Percentiles rank a stretch among this genome's conserved stretches.
phyloP scores from a whole-genome alignment of 2,329 filamentous ascomycete genomes.

The Alternaria ventricosa region DNA sequence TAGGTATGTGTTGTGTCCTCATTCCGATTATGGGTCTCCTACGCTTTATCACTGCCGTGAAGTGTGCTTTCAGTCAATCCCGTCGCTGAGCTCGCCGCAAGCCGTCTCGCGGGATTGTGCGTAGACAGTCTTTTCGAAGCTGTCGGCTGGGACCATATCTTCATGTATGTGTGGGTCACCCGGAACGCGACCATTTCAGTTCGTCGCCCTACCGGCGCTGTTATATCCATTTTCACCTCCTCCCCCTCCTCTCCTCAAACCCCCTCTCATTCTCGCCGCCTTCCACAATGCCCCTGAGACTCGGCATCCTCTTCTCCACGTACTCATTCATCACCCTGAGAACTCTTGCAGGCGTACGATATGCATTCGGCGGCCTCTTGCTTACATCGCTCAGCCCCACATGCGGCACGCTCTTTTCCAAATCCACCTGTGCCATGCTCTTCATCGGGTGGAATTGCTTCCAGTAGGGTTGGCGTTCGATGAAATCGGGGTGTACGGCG shows the following conservation, averaged over 20 bases:
- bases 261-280: constrained; percentile 16
- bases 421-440: constrained; percentile 45
- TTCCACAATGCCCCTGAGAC: constrained; percentile 40
- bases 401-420: constrained; percentile 50
- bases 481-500: constrained; percentile 50
- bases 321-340: constrained; percentile 33
- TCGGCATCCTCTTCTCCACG: constrained; percentile 38
- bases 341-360: constrained; percentile 41
- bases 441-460: constrained; percentile 42
- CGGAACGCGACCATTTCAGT: neutral
- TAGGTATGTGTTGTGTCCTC: neutral
- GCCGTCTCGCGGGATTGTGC: neutral
- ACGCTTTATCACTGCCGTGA: neutral
- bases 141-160: neutral
- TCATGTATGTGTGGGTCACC: neutral
- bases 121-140: neutral
- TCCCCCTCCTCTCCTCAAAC: neutral
- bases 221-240: neutral
- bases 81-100: neutral
- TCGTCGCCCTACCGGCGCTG: neutral
- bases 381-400: constrained; percentile 51
- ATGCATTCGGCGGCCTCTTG: constrained; percentile 41
- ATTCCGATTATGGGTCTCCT: neutral
- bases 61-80: neutral
- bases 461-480: constrained; percentile 48